phyloP scores from a whole-genome alignment of 1,284 basidiomycete genomes.

The Inonotus hispidus region DNA sequence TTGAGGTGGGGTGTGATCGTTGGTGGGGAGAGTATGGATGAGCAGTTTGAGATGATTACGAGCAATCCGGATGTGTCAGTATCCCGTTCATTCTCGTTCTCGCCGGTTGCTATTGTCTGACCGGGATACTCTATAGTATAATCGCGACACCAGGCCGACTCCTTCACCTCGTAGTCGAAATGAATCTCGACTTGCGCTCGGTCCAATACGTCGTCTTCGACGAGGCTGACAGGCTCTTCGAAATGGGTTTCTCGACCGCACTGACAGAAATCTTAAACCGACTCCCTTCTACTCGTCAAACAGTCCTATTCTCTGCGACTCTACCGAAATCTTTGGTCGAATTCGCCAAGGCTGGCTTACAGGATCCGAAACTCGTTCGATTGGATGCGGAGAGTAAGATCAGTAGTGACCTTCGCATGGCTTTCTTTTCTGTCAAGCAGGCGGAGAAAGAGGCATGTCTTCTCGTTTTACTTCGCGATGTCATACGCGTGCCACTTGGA shows the following conservation, averaged over 20 bases:
- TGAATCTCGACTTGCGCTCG: conserved; percentile 89
- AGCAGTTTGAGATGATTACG: conserved; percentile 95
- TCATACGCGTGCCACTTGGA: conserved; percentile 76
- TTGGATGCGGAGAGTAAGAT: conserved; percentile 96
- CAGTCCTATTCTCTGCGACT: conserved; percentile 93
- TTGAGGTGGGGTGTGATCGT: conserved; percentile 94
- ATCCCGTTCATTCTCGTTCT: conserved; percentile 4
- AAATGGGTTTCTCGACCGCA: conserved; percentile 95
- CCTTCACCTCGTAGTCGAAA: conserved; percentile 93
- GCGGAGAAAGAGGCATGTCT: conserved; percentile 94
- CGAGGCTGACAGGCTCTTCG: conserved; percentile 96
- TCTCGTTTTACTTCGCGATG: conserved; percentile 78
- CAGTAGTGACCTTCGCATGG: conserved; percentile 88
- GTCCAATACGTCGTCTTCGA: conserved; percentile 95
- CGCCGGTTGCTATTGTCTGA: not conserved
- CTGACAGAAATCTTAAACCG: conserved; percentile 88
- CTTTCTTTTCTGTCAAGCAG: conserved; percentile 91
- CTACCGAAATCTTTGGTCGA: conserved; percentile 94
- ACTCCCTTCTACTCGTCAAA: conserved; percentile 84
- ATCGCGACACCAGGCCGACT: conserved; percentile 97
- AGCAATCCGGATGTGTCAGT: conserved; percentile 92
- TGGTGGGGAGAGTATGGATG: conserved; percentile 93
- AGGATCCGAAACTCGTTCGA: conserved; percentile 91
- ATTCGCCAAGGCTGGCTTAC: conserved; percentile 94
- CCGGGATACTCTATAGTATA: conserved; percentile 52